Percentiles rank a stretch among this genome's conserved stretches.
Conservation (phyloP, 1,284 basidiomycete genomes). For the Heterobasidion annosum region DNA sequence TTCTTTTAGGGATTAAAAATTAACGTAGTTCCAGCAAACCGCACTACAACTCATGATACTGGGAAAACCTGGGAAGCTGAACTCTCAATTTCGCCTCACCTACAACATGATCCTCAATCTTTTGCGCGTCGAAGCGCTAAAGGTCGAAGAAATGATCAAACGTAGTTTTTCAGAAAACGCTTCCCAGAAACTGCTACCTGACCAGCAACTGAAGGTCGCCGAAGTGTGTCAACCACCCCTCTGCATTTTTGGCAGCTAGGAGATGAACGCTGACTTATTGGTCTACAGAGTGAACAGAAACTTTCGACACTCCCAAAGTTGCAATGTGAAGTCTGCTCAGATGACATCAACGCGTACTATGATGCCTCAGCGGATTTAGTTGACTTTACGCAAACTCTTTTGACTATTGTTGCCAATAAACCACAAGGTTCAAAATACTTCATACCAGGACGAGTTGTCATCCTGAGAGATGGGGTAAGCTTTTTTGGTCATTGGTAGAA, state of each 20-base stretch:
- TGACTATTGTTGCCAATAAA: conserved; percentile 57
- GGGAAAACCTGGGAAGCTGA: conserved; percentile 85
- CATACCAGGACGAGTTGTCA: conserved; percentile 69
- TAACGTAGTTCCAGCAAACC: conserved; percentile 40
- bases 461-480: conserved; percentile 77
- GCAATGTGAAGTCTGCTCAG: conserved; percentile 56
- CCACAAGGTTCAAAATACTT: conserved; percentile 67
- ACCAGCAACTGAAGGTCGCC: conserved; percentile 83
- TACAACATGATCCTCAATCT: conserved; percentile 99
- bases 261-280: background rate
- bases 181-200: conserved; percentile 85
- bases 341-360: conserved; percentile 74
- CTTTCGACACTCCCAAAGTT: conserved; percentile 63
- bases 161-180: conserved; percentile 98
- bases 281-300: conserved; percentile 61
- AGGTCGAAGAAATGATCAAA: conserved; percentile 99
- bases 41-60: conserved; percentile 87
- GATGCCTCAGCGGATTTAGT: conserved; percentile 65
- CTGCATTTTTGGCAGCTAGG: background rate
- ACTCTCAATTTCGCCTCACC: conserved; percentile 95
- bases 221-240: conserved; percentile 37
- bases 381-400: conserved; percentile 56
- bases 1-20: conserved; percentile 1
- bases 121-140: conserved; percentile 90
- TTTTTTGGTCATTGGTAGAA: background rate